Percentiles rank a stretch among this genome's conserved stretches.
Conservation (phyloP, 1,284 basidiomycete genomes). For the Termitomyces sp. region DNA sequence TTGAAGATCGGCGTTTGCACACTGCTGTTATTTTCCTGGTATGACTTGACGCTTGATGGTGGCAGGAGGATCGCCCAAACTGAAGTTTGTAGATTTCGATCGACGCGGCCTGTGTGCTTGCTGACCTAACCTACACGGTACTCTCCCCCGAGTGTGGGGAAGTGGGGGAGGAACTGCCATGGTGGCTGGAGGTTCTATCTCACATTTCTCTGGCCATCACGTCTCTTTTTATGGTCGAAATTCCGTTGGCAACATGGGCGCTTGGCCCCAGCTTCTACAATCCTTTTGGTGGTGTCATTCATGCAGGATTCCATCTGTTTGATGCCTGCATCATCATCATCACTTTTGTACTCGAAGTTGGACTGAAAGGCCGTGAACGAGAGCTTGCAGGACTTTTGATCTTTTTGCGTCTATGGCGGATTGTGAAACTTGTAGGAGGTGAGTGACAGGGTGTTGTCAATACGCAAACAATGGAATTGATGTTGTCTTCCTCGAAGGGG, state of each 20-base stretch:
- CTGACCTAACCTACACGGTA: constrained; percentile 64
- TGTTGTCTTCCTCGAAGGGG: constrained; percentile 36
- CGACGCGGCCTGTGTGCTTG: constrained; percentile 62
- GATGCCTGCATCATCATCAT: constrained; percentile 66
- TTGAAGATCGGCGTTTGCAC: constrained; percentile 54
- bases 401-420: constrained; percentile 70
- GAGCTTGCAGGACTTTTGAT: constrained; percentile 69
- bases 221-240: constrained; percentile 69
- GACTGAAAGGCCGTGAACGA: constrained; percentile 58
- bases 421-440: constrained; percentile 78
- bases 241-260: constrained; percentile 62
- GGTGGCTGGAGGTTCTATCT: constrained; percentile 59
- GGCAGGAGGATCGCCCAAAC: not conserved
- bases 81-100: constrained; percentile 45
- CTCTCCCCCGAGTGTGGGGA: constrained; percentile 48
- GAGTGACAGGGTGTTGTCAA: constrained; percentile 14
- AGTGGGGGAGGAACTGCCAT: constrained; percentile 39
- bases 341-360: constrained; percentile 68
- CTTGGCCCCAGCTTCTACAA: constrained; percentile 55
- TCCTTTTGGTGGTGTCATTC: constrained; percentile 46
- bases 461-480: constrained; percentile 1
- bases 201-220: constrained; percentile 65
- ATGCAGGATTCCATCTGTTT: constrained; percentile 63
- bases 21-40: constrained; percentile 59
- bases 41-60: constrained; percentile 16